Conservation (phyloP, 78 protist genomes). For the Goniomonas avonlea region DNA sequence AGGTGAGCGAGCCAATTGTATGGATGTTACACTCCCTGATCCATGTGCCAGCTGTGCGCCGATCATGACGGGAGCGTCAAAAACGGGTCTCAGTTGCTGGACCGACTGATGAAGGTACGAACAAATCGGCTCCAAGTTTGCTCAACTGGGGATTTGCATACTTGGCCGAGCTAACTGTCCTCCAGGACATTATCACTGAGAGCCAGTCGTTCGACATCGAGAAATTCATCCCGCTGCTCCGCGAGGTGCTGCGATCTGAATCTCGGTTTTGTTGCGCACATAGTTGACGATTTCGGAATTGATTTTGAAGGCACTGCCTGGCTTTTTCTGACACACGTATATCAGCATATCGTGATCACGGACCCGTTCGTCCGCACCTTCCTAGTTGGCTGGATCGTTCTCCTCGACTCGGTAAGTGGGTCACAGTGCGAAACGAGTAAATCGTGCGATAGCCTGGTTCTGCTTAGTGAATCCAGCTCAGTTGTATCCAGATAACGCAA, state of each 20-base stretch:
- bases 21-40: neutral
- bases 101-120: constrained; percentile 79
- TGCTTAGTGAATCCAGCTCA: too few relatives aligned
- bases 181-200: constrained; percentile 79
- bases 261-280: too few relatives aligned
- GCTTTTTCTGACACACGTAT: neutral
- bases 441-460: too few relatives aligned
- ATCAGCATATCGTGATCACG: constrained; percentile 34
- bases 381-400: constrained; percentile 71
- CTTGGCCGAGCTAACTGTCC: neutral
- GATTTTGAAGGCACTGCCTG: too few relatives aligned
- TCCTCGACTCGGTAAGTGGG: constrained; percentile 53
- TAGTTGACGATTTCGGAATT: too few relatives aligned
- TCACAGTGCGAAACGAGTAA: too few relatives aligned
- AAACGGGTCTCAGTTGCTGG: constrained; percentile 78
- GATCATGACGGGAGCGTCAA: constrained; percentile 78
- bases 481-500: too few relatives aligned
- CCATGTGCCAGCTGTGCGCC: constrained; percentile 72
- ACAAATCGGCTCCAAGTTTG: neutral
- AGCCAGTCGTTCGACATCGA: constrained; percentile 40
- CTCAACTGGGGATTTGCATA: neutral
- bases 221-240: constrained; percentile 62
- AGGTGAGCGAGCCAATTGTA: neutral
- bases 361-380: constrained; percentile 59
- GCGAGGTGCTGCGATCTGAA: neutral